Base-by-base conservation (phyloP, 306 rosid species). In the Luffa aegyptiaca region DNA sequence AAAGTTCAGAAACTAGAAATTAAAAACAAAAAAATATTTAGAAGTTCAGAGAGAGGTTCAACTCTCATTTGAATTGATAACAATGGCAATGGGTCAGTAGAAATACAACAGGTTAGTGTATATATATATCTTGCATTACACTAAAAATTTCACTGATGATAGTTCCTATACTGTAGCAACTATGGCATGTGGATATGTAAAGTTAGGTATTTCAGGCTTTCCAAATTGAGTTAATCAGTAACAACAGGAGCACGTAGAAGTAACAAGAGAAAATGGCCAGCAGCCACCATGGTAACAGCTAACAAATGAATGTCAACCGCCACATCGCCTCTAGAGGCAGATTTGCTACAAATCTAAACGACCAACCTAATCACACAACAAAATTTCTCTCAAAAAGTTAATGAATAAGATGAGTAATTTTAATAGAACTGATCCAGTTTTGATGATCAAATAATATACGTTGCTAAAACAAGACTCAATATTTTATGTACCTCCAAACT, bases 401-500 rank as follows among this genome's bases (percentile, higher is more conserved):
- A 73, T 51, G 78, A 52, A 74, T 51, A 52, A 6, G 18, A 39
- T 17, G 11, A 36, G 20, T 51, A 48, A 48, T 31, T 73, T 26
- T 7, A 73, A 73, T 73, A 20, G 59, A 73, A 73, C 13, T 73
- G 49, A 73, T 73, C 44, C 59, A 45, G 77, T 73, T 49, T 48
- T 73, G 44, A 73, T 26, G 13, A 48, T 48, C 59, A 48, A 72
- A 26, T 72, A 21, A 45, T 70, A 46, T 70, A 71, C 16, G 17
- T 17, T 63, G 70, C 53, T 72, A 56, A 46, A 72, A 8, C 77
- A 58, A 71, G 1, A 13, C 77, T 70, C 33, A 5, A 7, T 45
- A 46, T 35, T 68, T 68, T 74, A 74, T 74, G 78, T 74, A 74
- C 78, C 78, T 73, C 61, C 59, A 51, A 72, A 73, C 59, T 14